Percentiles rank a stretch among this genome's conserved stretches.
Conservation (phyloP, 2,329 filamentous ascomycete genomes). For the Pyricularia grisea region DNA sequence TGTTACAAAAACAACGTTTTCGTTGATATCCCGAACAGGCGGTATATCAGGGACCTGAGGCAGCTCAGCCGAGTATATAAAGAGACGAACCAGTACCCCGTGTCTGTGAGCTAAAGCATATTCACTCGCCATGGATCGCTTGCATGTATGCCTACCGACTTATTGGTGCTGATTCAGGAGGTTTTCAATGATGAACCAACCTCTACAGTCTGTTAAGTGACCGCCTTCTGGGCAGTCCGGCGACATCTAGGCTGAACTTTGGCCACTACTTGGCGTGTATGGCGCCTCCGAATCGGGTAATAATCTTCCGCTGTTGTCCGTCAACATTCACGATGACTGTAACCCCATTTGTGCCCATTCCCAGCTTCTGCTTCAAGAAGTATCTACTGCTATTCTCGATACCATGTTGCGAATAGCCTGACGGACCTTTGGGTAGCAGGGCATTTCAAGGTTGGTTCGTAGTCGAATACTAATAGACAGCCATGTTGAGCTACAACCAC, state of each 20-base stretch:
- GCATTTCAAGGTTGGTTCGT: too few relatives aligned
- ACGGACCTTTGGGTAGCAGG: neutral
- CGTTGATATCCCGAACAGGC: too few relatives aligned
- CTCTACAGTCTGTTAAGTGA: neutral
- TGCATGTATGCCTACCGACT: too few relatives aligned
- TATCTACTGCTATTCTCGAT: neutral
- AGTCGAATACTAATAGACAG: too few relatives aligned
- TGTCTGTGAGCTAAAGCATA: neutral
- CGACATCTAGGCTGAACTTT: neutral
- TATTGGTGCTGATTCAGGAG: neutral
- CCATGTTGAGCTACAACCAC: too few relatives aligned
- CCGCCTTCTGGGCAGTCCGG: neutral
- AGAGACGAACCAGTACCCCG: neutral
- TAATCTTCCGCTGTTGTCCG: neutral
- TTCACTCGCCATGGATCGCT: too few relatives aligned
- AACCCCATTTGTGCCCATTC: neutral
- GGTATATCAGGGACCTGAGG: neutral
- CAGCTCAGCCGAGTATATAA: neutral
- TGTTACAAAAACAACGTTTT: too few relatives aligned
- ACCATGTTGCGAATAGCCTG: neutral
- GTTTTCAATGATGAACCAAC: neutral
- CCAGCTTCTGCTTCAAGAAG: neutral
- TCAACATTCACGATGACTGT: neutral
- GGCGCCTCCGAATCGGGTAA: neutral
- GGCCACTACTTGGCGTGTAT: neutral